Conservation (phyloP, 208 protist genomes). For the Acanthamoeba lenticulata region DNA sequence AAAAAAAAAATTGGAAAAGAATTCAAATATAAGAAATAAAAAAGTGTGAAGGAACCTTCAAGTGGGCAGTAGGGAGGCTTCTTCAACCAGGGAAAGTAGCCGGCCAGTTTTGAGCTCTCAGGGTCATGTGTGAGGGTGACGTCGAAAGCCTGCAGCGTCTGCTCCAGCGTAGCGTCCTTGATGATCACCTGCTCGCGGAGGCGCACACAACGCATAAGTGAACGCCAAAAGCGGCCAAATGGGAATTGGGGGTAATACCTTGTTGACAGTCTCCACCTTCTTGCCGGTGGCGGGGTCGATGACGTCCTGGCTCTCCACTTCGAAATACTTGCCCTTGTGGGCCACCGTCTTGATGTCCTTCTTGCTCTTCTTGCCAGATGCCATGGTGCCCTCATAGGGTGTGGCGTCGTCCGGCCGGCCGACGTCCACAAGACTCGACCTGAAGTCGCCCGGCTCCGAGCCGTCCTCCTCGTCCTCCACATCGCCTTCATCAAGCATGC, state of each 20-base stretch:
- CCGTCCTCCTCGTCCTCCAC: not conserved
- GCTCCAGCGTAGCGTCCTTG: constrained; percentile 15
- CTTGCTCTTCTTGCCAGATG: not conserved
- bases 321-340: constrained; percentile 45
- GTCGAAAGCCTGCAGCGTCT: constrained; percentile 17
- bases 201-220: not conserved
- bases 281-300: constrained; percentile 52
- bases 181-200: not conserved
- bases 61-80: constrained; percentile 58
- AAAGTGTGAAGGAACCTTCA: not conserved
- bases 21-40: not conserved
- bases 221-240: no score
- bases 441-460: not conserved
- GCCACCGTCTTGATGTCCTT: not conserved
- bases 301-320: constrained; percentile 45
- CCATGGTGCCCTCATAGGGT: not conserved
- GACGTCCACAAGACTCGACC: constrained; percentile 54
- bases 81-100: constrained; percentile 51
- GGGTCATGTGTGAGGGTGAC: constrained; percentile 7
- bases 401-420: not conserved
- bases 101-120: not conserved
- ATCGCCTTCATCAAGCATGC: not conserved
- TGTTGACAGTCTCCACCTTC: not conserved
- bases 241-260: not conserved
- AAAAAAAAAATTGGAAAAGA: not conserved